Percentiles rank a stretch among this genome's conserved stretches.
Conservation (phyloP, 2,329 filamentous ascomycete genomes). For the Ceratocystiopsis sp. region DNA sequence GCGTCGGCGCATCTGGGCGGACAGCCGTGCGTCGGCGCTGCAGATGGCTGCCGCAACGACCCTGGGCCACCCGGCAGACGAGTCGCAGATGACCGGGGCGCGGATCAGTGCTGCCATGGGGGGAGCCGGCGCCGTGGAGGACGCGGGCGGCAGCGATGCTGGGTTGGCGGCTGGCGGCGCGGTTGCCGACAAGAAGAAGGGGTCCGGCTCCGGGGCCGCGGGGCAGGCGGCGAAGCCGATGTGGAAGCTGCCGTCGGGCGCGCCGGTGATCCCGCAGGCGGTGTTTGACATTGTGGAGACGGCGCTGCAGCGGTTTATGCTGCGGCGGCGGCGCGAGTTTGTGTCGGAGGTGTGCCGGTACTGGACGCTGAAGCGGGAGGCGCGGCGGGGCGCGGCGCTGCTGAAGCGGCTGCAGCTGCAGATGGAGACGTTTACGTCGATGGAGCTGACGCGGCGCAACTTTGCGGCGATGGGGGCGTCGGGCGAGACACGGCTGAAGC, state of each 20-base stretch:
- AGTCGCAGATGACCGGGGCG: constrained; percentile 67
- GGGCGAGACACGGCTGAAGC: constrained; percentile 58
- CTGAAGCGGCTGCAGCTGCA: constrained; percentile 87
- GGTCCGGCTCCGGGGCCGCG: constrained; percentile 14
- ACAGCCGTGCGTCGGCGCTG: constrained; percentile 69
- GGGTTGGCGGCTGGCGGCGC: background rate
- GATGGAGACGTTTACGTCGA: constrained; percentile 90
- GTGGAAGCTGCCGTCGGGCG: constrained; percentile 89
- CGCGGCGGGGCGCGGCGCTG: constrained; percentile 74
- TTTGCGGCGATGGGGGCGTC: constrained; percentile 88
- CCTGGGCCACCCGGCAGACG: constrained; percentile 55
- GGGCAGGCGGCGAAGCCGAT: constrained; percentile 43
- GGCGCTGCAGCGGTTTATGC: constrained; percentile 63
- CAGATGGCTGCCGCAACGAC: constrained; percentile 53
- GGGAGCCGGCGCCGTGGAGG: background rate
- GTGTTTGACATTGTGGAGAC: constrained; percentile 76
- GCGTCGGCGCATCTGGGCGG: constrained; percentile 80
- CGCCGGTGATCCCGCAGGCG: constrained; percentile 79
- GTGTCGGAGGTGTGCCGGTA: constrained; percentile 88
- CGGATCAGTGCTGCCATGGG: constrained; percentile 55
- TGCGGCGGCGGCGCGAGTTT: constrained; percentile 77
- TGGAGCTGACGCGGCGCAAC: constrained; percentile 89
- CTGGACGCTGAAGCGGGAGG: constrained; percentile 93
- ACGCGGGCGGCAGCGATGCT: too few relatives aligned
- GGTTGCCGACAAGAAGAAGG: constrained; percentile 49